Percentiles rank a stretch among this genome's conserved stretches.
phyloP scores from a whole-genome alignment of 495 filamentous ascomycete species.

The Talaromyces liani region DNA sequence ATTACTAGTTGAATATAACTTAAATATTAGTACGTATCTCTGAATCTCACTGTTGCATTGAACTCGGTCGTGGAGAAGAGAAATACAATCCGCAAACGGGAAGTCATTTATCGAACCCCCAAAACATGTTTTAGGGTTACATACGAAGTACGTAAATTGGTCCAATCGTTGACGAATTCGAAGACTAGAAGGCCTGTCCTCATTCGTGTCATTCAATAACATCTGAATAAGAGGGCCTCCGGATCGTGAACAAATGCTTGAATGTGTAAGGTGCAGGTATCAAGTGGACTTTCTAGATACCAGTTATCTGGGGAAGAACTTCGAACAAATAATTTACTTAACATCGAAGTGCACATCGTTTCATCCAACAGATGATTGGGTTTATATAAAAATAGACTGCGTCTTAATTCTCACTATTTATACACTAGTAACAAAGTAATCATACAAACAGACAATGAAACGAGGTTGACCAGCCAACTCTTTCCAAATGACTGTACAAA shows the following conservation, averaged over 20 bases:
- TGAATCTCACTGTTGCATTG: neutral
- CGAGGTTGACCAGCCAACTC: slow-evolving; percentile 4
- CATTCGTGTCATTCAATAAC: too few species aligned
- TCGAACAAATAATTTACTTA: neutral
- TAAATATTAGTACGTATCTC: too few species aligned
- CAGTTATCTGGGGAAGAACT: too few species aligned
- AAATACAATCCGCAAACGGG: neutral
- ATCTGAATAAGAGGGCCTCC: too few species aligned
- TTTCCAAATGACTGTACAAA: slow-evolving; percentile 1
- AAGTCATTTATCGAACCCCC: neutral
- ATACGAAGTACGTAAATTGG: neutral
- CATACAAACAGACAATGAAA: neutral
- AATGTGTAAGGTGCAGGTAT: too few species aligned
- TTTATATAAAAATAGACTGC: neutral
- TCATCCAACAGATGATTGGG: neutral
- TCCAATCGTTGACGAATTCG: neutral
- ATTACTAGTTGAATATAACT: too few species aligned
- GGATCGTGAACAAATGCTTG: too few species aligned
- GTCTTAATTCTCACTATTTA: neutral
- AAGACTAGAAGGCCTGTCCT: too few species aligned
- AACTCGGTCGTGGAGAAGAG: neutral
- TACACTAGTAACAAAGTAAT: neutral
- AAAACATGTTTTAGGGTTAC: neutral
- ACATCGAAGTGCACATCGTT: neutral
- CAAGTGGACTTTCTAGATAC: too few species aligned